Conservation (phyloP, 768 basidiomycete genomes). For the Kwoniella mangroviensis region DNA sequence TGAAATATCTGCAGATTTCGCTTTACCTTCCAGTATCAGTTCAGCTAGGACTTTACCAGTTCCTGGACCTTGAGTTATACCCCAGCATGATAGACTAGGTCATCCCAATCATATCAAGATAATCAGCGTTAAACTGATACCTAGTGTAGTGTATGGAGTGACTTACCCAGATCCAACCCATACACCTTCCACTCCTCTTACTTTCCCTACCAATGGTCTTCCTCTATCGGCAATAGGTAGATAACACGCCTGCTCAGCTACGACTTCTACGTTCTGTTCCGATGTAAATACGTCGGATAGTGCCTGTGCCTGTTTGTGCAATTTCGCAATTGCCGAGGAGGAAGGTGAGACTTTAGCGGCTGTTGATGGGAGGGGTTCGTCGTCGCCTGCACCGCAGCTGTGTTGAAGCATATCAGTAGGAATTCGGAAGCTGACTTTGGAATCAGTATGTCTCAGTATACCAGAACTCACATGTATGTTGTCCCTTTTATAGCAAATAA, state of each 20-base stretch:
- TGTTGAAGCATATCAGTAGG: constrained; percentile 2
- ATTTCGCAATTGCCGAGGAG: constrained; percentile 63
- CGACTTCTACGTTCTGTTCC: constrained; percentile 62
- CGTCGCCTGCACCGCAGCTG: constrained; percentile 79
- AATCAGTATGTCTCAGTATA: not conserved
- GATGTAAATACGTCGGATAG: constrained; percentile 52
- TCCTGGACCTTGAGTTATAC: constrained; percentile 65
- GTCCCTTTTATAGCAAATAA: constrained; percentile 40
- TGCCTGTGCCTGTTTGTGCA: constrained; percentile 54
- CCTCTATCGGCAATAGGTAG: constrained; percentile 67
- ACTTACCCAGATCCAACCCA: constrained; percentile 78
- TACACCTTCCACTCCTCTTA: constrained; percentile 67
- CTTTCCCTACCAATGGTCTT: constrained; percentile 75
- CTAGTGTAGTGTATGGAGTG: constrained; percentile 54
- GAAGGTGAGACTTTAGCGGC: constrained; percentile 76
- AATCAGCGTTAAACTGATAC: no score
- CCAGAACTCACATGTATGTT: constrained; percentile 50
- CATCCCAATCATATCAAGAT: not conserved
- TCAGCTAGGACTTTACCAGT: constrained; percentile 76
- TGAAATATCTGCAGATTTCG: constrained; percentile 65
- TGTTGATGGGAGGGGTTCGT: constrained; percentile 68
- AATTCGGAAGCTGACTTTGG: no score
- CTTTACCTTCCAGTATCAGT: constrained; percentile 71
- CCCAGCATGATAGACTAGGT: constrained; percentile 53
- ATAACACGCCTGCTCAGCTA: constrained; percentile 73